A percentile compares a stretch with the other conserved stretches of the same genome.
These are phyloP conservation scores for Gyromitra esculenta DNA, from an alignment of 2,329 filamentous ascomycete genomes.

Conservation along the genomic window DNA sequence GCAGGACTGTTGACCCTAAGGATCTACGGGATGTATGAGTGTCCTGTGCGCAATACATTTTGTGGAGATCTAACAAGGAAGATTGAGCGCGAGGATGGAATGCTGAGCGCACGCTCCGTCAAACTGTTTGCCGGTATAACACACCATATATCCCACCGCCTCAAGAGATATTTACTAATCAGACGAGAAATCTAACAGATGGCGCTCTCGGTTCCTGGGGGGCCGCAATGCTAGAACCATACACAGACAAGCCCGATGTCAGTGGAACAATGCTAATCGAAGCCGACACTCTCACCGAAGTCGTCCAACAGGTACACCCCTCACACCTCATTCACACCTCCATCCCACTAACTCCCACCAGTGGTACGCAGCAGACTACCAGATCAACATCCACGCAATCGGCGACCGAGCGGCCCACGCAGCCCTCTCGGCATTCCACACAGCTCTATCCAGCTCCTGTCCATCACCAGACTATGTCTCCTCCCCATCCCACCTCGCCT, in stretches of 20 bases:
- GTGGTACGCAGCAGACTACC: slow-evolving; percentile 71
- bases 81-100: slow-evolving; percentile 64
- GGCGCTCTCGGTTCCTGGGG: slow-evolving; percentile 77
- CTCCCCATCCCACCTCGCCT: slow-evolving; percentile 70
- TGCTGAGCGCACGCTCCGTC: slow-evolving; percentile 70
- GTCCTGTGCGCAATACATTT: slow-evolving; percentile 71
- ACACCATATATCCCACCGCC: no score
- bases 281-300: slow-evolving; percentile 65
- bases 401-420: slow-evolving; percentile 74
- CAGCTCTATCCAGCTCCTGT: slow-evolving; percentile 68
- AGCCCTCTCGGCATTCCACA: slow-evolving; percentile 71
- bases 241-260: slow-evolving; percentile 70
- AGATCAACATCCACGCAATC: slow-evolving; percentile 78
- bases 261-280: slow-evolving; percentile 74
- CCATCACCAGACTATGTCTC: slow-evolving; percentile 68
- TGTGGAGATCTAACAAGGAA: slow-evolving; percentile 64
- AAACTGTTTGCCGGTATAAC: slow-evolving; percentile 73
- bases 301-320: slow-evolving; percentile 32
- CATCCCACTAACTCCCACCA: slow-evolving; percentile 62
- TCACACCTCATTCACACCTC: no score
- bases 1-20: slow-evolving; percentile 69
- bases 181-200: slow-evolving; percentile 63
- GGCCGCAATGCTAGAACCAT: slow-evolving; percentile 76
- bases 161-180: neutral
- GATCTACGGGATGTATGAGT: slow-evolving; percentile 76